Conservation (phyloP, 257 asterid genomes). For the Solanum sejunctum region DNA sequence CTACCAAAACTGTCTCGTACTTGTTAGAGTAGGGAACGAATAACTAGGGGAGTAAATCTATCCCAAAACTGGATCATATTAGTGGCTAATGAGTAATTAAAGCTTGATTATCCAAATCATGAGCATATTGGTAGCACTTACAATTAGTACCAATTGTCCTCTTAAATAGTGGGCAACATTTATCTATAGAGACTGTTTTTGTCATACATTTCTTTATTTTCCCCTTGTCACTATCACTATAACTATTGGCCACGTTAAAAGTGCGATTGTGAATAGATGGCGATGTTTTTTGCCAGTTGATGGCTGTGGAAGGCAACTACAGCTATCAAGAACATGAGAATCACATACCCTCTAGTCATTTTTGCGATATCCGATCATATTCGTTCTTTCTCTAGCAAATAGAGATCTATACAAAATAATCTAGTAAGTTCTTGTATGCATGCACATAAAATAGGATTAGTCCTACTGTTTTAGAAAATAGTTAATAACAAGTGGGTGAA, state of each 20-base stretch:
- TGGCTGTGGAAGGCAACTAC: not conserved
- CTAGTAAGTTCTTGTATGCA: too few relatives aligned
- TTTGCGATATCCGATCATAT: too few relatives aligned
- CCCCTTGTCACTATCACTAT: not conserved
- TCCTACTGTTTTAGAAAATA: not conserved
- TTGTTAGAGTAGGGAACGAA: too few relatives aligned
- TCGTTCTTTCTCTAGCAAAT: too few relatives aligned
- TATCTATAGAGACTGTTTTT: not conserved
- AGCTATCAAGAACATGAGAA: not conserved
- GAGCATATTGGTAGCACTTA: not conserved
- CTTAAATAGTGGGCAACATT: not conserved
- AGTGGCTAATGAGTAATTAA: not conserved
- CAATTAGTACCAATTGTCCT: not conserved
- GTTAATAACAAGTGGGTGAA: not conserved
- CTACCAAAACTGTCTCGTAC: too few relatives aligned
- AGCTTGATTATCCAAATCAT: not conserved
- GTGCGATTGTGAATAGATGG: too few relatives aligned
- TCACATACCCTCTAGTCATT: not conserved
- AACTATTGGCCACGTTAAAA: not conserved
- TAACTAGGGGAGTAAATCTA: too few relatives aligned
- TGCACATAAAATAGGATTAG: not conserved
- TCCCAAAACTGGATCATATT: too few relatives aligned
- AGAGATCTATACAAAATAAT: too few relatives aligned
- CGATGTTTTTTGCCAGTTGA: not conserved
- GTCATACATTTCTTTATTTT: not conserved